A percentile compares a stretch with the other conserved stretches of the same genome.
Conservation (phyloP, 1,139 yeast genomes). For the Geotrichum carabidarum region DNA sequence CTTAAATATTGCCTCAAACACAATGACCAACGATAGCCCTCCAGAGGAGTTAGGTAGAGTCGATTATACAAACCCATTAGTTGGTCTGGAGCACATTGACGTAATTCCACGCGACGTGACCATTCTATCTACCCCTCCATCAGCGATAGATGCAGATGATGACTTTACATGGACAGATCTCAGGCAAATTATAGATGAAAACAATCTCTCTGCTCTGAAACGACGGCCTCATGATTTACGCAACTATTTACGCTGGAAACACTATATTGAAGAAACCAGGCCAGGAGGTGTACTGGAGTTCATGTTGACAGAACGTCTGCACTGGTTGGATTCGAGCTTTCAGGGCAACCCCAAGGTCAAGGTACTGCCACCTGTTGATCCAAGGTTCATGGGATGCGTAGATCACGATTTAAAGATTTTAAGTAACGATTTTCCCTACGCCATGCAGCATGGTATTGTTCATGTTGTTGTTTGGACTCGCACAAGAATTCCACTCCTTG, state of each 20-base stretch:
- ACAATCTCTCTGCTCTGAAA: slow-evolving; percentile 30
- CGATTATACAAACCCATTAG: slow-evolving; percentile 13
- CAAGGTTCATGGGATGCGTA: slow-evolving; percentile 27
- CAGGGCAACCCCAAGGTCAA: slow-evolving; percentile 12
- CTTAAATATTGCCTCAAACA: background rate
- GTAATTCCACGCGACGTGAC: slow-evolving; percentile 16
- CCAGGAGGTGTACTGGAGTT: slow-evolving; percentile 33
- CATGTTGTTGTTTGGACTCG: slow-evolving; percentile 44
- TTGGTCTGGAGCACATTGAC: slow-evolving; percentile 16
- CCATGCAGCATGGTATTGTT: slow-evolving; percentile 35
- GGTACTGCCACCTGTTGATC: slow-evolving; percentile 19
- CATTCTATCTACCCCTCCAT: slow-evolving; percentile 12
- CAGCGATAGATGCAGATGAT: background rate
- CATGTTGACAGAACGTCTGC: slow-evolving; percentile 31
- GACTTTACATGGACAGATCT: slow-evolving; percentile 17
- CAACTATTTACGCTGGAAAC: slow-evolving; percentile 35
- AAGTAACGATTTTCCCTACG: slow-evolving; percentile 42
- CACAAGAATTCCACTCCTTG: slow-evolving; percentile 33
- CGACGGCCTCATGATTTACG: slow-evolving; percentile 36
- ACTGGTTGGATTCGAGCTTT: slow-evolving; percentile 27
- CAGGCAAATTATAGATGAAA: slow-evolving; percentile 11
- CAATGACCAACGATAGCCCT: background rate
- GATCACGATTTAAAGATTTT: slow-evolving; percentile 36
- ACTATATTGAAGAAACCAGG: slow-evolving; percentile 20
- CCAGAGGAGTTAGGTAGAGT: slow-evolving; percentile 12